phyloP scores from a whole-genome alignment of 306 rosid genomes.

The Spatholobus suberectus region DNA sequence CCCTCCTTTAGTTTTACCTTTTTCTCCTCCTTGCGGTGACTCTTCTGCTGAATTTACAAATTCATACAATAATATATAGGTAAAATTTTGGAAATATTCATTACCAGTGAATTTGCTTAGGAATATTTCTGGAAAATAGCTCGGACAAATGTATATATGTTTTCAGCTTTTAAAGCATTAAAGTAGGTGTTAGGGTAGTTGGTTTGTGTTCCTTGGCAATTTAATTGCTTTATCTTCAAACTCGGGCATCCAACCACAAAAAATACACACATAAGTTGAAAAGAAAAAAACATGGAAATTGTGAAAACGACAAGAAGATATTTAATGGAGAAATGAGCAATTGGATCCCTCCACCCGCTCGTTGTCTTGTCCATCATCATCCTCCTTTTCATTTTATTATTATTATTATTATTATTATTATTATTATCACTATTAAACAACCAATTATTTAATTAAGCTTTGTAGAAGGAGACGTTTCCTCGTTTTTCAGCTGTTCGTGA shows the following conservation, averaged over 20 bases:
- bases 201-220: slow-evolving; percentile 69
- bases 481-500: slow-evolving; percentile 72
- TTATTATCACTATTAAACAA: slow-evolving; percentile 9
- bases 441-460: slow-evolving; percentile 45
- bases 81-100: background rate
- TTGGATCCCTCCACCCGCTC: slow-evolving; percentile 63
- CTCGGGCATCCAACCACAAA: slow-evolving; percentile 87
- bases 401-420: background rate
- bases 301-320: slow-evolving; percentile 96
- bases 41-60: slow-evolving; percentile 22
- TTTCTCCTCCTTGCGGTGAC: background rate
- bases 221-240: slow-evolving; percentile 90
- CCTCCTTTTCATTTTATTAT: background rate
- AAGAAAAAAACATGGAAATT: slow-evolving; percentile 45
- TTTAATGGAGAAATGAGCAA: slow-evolving; percentile 70
- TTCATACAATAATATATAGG: background rate
- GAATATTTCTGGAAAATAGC: slow-evolving; percentile 22
- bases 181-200: slow-evolving; percentile 85
- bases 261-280: slow-evolving; percentile 43
- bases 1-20: background rate
- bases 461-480: slow-evolving; percentile 84
- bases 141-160: background rate
- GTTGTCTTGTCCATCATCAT: slow-evolving; percentile 52
- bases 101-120: background rate
- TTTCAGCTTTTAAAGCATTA: slow-evolving; percentile 55